Conservation (phyloP, 768 basidiomycete species). For the Xerocomellus dryophilus region DNA sequence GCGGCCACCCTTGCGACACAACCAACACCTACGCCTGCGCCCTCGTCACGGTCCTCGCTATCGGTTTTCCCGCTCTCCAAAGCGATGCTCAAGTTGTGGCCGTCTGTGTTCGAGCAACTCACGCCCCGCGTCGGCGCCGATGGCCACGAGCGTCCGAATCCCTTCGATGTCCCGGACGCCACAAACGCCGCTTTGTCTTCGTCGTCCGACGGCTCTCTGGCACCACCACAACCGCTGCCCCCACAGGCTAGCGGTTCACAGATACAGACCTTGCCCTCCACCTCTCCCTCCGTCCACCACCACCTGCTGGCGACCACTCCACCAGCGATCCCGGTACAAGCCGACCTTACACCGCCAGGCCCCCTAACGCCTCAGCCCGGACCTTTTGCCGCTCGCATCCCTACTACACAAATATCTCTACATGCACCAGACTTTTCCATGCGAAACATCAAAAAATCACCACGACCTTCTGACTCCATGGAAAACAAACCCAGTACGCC, state of each 20-base stretch:
- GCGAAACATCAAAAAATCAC: constrained; percentile 52
- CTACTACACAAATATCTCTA: constrained; percentile 67
- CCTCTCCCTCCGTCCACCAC: constrained; percentile 24
- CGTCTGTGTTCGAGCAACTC: constrained; percentile 49
- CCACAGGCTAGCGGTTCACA: constrained; percentile 4
- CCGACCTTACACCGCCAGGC: constrained; percentile 43
- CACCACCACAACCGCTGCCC: not conserved
- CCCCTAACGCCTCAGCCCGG: constrained; percentile 46
- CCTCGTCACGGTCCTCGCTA: constrained; percentile 17
- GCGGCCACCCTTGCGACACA: constrained; percentile 3
- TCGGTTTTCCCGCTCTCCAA: constrained; percentile 28
- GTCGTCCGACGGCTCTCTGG: constrained; percentile 14
- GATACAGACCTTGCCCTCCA: constrained; percentile 11
- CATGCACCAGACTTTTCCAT: constrained; percentile 85
- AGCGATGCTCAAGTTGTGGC: constrained; percentile 71
- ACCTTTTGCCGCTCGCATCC: constrained; percentile 48
- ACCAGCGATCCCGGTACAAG: constrained; percentile 22
- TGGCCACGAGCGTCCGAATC: constrained; percentile 50
- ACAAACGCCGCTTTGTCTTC: constrained; percentile 25
- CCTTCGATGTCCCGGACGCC: constrained; percentile 52
- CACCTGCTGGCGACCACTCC: constrained; percentile 30
- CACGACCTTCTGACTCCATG: constrained; percentile 31
- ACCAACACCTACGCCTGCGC: constrained; percentile 12
- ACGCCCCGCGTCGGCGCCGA: constrained; percentile 54
- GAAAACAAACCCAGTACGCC: constrained; percentile 38